A percentile compares a stretch with the other conserved stretches of the same genome.
Evolutionary conservation across 2,329 filamentous ascomycete genomes (phyloP).

Genomic region (Pseudocercospora musae): DNA sequence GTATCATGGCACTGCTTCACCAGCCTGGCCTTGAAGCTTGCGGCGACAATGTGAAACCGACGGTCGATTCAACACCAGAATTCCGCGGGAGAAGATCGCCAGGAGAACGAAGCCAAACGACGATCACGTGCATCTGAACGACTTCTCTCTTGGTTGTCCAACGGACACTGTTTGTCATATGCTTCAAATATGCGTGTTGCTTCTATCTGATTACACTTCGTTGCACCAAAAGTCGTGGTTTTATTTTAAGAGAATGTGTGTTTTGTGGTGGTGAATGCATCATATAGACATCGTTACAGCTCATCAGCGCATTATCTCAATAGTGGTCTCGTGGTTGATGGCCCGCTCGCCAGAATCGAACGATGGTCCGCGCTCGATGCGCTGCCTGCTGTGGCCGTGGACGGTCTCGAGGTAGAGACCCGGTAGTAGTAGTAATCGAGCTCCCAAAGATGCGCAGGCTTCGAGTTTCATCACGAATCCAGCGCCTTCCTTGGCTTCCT

Average conservation of each 20-base stretch:
- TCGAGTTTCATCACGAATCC: background rate
- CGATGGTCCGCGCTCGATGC: background rate
- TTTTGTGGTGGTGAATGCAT: background rate
- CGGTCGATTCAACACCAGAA: background rate
- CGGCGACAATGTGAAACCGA: background rate
- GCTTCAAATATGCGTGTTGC: background rate
- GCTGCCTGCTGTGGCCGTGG: background rate
- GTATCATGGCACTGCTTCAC: background rate
- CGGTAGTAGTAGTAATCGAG: background rate
- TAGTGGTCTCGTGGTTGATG: background rate
- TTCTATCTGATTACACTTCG: background rate
- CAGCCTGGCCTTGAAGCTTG: background rate
- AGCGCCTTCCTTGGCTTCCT: background rate
- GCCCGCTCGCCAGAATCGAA: background rate
- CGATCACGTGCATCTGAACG: too few species aligned
- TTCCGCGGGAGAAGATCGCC: background rate
- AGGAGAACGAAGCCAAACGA: background rate
- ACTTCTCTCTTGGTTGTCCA: too few species aligned
- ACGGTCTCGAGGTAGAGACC: background rate
- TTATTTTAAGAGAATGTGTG: background rate
- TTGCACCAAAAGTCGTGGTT: background rate
- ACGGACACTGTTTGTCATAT: background rate
- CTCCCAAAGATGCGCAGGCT: background rate
- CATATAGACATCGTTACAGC: slow-evolving; percentile 6
- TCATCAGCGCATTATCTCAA: background rate